phyloP scores from a whole-genome alignment of 192 early-diverging fungal species.

The Coemansia sp. region DNA sequence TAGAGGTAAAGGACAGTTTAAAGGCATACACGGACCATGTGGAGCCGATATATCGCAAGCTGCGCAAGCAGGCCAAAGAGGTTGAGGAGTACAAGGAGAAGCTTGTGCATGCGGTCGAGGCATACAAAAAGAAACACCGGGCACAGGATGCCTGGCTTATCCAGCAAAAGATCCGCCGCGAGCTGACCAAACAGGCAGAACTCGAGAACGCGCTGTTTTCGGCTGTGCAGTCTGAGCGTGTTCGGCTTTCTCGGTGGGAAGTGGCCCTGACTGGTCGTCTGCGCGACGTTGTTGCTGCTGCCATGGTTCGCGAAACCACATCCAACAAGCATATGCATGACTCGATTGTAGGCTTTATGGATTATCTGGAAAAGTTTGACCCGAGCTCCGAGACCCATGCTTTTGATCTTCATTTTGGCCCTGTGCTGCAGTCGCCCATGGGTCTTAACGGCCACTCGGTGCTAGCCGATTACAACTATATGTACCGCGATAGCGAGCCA shows the following conservation, averaged over 20 bases:
- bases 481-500: conserved; percentile 39
- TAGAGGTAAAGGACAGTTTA: conserved; percentile 38
- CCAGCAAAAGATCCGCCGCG: conserved; percentile 42
- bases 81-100: conserved; percentile 41
- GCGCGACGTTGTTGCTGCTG: conserved; percentile 24
- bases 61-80: conserved; percentile 45
- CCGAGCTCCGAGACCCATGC: conserved; percentile 21
- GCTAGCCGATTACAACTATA: conserved; percentile 41
- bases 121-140: conserved; percentile 31
- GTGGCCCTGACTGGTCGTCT: conserved; percentile 24
- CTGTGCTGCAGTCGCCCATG: conserved; percentile 28
- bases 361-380: conserved; percentile 29
- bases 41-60: conserved; percentile 36
- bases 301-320: conserved; percentile 18
- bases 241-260: conserved; percentile 36
- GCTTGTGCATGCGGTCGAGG: conserved; percentile 37
- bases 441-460: conserved; percentile 29
- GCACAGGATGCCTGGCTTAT: conserved; percentile 38
- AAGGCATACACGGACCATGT: conserved; percentile 43
- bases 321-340: conserved; percentile 18
- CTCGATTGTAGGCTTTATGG: conserved; percentile 12
- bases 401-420: conserved; percentile 32
- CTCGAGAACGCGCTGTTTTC: conserved; percentile 37
- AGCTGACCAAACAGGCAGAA: conserved; percentile 40
- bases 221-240: conserved; percentile 43